Base-by-base conservation (phyloP, 352 stramenopile genomes). In the Detonula confervacea region DNA sequence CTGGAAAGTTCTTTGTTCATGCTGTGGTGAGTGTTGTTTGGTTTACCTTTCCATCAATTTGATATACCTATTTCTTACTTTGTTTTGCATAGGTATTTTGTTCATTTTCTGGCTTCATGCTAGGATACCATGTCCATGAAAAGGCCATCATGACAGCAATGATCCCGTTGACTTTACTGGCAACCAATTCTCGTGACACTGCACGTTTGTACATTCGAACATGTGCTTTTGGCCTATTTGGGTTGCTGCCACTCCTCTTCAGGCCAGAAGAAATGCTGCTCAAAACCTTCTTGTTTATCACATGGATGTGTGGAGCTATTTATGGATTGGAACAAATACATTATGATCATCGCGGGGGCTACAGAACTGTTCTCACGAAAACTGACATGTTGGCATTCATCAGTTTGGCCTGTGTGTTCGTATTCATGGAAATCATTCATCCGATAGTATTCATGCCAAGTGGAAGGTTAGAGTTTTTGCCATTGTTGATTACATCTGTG, bases 71-170 rank as follows among this genome's bases (percentile, higher is more conserved):
- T n/a, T n/a, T n/a, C n/a, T n/a, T n/a, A n/a, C n/a, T n/a, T n/a
- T n/a, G n/a, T 60, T 24, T 25, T 6, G 27, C 46, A 55, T 20
- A 82, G 60, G 77, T 89, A 1, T 98, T 97, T 77, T 97, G 90
- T 77, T 97, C 96, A 82, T 88, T 98, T 49, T 97, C 93, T 68
- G 93, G 95, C 8, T 99, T 99, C 89, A 94, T 99, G 83, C 78
- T 98, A 22, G 96, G 96, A 20, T 99, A 98, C 80, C 97, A 99
- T 87, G 97, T 99, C n/a, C 97, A 99, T 78, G 97, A 99, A 91
- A 99, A 99, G 86, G 97, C 97, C 7, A 97, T 99, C 54, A 88
- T 99, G 71, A 92, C 88, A 9, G 73, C 87, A 4, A 73, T 93
- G 6, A 73, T 95, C 8, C 80, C 86, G 18, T 47, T 93, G 37